Evolutionary conservation across 768 basidiomycete genomes (phyloP).

Genomic region (Chalciporus sphaerocephalus): DNA sequence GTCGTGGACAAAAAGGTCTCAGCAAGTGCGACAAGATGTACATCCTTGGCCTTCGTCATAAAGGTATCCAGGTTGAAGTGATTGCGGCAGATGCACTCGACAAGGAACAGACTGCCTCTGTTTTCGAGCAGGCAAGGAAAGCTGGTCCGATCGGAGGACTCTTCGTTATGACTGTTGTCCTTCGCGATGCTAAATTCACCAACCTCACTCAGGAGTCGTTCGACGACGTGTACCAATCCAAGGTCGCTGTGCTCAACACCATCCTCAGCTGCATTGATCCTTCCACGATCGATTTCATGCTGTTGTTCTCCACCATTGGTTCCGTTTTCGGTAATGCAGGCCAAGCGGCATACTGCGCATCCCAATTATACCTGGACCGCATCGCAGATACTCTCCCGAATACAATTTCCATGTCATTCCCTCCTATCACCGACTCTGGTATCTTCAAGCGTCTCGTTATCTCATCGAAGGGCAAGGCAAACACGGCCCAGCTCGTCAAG

Average conservation of each 20-base stretch:
- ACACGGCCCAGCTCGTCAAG: slow-evolving; percentile 28
- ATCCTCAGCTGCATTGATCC: slow-evolving; percentile 16
- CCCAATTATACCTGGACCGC: slow-evolving; percentile 29
- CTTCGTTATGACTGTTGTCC: slow-evolving; percentile 34
- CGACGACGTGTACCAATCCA: slow-evolving; percentile 22
- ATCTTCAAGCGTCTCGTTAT: slow-evolving; percentile 32
- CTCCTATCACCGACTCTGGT: slow-evolving; percentile 34
- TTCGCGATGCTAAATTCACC: slow-evolving; percentile 31
- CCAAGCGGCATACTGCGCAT: slow-evolving; percentile 23
- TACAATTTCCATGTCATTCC: slow-evolving; percentile 32
- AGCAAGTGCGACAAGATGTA: slow-evolving; percentile 26
- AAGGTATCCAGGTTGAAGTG: slow-evolving; percentile 24
- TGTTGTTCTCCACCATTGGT: slow-evolving; percentile 33
- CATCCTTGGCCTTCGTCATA: slow-evolving; percentile 21
- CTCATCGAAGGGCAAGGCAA: slow-evolving; percentile 24
- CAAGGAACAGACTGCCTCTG: slow-evolving; percentile 19
- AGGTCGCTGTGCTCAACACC: slow-evolving; percentile 18
- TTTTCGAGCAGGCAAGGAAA: slow-evolving; percentile 21
- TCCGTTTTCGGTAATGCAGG: slow-evolving; percentile 31
- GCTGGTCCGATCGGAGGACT: slow-evolving; percentile 30
- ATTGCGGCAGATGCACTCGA: slow-evolving; percentile 26
- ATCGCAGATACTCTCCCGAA: slow-evolving; percentile 30
- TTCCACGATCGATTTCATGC: slow-evolving; percentile 27
- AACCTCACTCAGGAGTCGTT: slow-evolving; percentile 33
- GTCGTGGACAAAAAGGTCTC: slow-evolving; percentile 18